phyloP scores from a whole-genome alignment of 305 asterid genomes.

The Fraxinus sp. region DNA sequence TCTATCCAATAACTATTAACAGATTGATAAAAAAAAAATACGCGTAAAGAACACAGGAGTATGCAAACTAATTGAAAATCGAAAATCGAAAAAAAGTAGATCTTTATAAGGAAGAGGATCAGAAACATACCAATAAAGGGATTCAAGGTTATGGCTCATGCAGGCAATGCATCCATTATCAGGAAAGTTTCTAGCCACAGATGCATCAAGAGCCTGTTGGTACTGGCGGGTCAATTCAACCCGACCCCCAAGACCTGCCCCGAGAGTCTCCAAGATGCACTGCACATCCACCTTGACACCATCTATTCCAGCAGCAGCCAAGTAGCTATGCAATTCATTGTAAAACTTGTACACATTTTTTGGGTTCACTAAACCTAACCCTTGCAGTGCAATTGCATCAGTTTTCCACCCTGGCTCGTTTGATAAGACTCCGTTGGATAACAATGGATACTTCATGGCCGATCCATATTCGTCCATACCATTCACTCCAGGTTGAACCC shows the following conservation, averaged over 20 bases:
- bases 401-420: conserved; percentile 45
- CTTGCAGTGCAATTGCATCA: conserved; percentile 43
- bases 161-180: conserved; percentile 57
- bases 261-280: conserved; percentile 51
- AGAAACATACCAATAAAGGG: conserved; percentile 42
- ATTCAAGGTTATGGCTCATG: conserved; percentile 51
- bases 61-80: neutral
- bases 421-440: conserved; percentile 40
- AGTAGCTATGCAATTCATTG: conserved; percentile 45
- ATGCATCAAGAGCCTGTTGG: conserved; percentile 57
- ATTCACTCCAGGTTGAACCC: conserved; percentile 42
- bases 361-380: conserved; percentile 50
- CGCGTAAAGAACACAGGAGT: neutral
- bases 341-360: conserved; percentile 44
- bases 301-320: conserved; percentile 51
- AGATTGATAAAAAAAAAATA: too few relatives aligned
- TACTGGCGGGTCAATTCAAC: conserved; percentile 47
- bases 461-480: conserved; percentile 46
- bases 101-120: neutral
- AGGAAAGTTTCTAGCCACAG: conserved; percentile 41
- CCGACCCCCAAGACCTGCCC: conserved; percentile 50
- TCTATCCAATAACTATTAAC: neutral
- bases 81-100: too few relatives aligned
- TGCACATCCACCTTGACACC: conserved; percentile 56
- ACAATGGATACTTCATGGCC: conserved; percentile 31